Base-by-base conservation (phyloP, 768 basidiomycete genomes). In the Pleurotus salmoneostramineus region DNA sequence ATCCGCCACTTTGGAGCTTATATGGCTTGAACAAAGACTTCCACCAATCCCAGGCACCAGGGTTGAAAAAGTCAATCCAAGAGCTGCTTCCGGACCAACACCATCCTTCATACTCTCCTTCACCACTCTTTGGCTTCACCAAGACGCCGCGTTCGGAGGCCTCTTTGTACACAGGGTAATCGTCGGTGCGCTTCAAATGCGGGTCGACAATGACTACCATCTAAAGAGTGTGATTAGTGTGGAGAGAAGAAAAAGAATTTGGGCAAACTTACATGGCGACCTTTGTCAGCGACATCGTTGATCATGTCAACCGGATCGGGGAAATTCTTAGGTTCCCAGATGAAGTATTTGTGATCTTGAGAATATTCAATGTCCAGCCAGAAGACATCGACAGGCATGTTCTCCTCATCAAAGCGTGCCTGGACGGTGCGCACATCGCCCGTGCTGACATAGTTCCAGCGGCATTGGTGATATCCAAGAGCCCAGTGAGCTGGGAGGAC, bases 171-270 rank as follows among this genome's bases (percentile, higher is more conserved):
- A 89, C 89, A 0, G 94, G 89, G 69, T 95, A 95, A 50, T 82
- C 71, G 4, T 83, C 73, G 1, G 81, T 78, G 46, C 92, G 91
- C 75, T 98, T 98, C 67, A 98, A 73, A 72, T 98, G 97, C 46
- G 97, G 97, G 65, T 99, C 97, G 47, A 99, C 75, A 65, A 99
- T 99, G 35, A 95, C 89, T 34, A 99, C 95, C 91, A 99, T 97
- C 93, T 98, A 64, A 7, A 10, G 45, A n/a, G 31, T 7, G 40
- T n/a, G n/a, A 17, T 2, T 27, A 15, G 40, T 33, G 21, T 10
- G 15, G 17, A 27, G 12, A 42, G 1, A 32, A 7, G n/a, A 1
- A 32, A 2, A 48, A 37, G 33, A 47, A 60, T 32, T 37, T 2
- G 40, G 15, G 15, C 3, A 4, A 40, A 55, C 52, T 43, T 43